Base-by-base conservation (phyloP, 164 flowering plant genomes). In the Tetracentron sinense region DNA sequence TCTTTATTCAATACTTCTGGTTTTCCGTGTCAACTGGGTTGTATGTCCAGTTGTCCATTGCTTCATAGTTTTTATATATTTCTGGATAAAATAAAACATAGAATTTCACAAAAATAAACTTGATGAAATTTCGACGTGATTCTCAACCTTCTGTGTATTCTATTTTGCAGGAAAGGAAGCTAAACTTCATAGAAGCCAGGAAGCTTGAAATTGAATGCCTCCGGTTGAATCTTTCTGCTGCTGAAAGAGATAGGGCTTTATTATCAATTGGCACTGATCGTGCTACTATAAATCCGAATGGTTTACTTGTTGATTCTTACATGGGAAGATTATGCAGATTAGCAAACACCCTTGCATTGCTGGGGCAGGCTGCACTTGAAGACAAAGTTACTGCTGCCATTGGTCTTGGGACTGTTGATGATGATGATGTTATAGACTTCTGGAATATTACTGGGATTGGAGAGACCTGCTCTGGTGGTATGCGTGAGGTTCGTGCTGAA, bases 131-230 rank as follows among this genome's bases (percentile, higher is more conserved):
- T 38, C 1, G 14, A 38, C 14, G 8, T 10, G 8, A 12, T 38
- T 38, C 44, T 38, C 44, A 38, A 38, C 44, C 44, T 38, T 38
- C 14, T 38, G 44, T 65, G 30, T 46, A 54, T 70, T 28, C 22
- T 20, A 62, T 61, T 69, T 62, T 78, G 68, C 83, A 91, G 99
- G 83, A 54, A 44, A 77, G 78, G 68, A 78, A 78, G 63, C 72
- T 90, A 48, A 78, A 80, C 61, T 92, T 85, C 71, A 64, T 53
- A 46, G 85, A 81, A 69, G 92, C 99, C 38, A 80, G 92, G 97
- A 85, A 84, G 64, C 91, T 95, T 72, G 99, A 95, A 82, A 83
- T 88, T 67, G 97, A 95, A 71, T 93, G 99, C 38, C 76, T 95
- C 51, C 79, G 52, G 33, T 62, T 85, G 65, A 80, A 92, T 77